Evolutionary conservation across 2,329 filamentous ascomycete genomes (phyloP).

Genomic region (Aspergillus ochraceoroseus): DNA sequence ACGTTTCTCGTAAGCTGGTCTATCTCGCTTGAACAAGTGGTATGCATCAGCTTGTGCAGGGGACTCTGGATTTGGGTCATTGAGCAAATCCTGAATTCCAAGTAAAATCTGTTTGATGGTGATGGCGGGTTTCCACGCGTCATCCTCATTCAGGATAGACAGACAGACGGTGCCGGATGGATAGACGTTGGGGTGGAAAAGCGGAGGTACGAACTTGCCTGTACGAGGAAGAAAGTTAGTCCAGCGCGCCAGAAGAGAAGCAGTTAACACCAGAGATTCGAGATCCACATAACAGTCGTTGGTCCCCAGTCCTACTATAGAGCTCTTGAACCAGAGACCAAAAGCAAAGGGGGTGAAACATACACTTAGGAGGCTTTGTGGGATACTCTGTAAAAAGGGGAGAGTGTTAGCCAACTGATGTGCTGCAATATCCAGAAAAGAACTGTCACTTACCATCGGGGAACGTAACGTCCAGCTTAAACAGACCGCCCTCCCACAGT

Average conservation of each 20-base stretch:
- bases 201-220: slow-evolving; percentile 94
- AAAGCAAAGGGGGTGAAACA: slow-evolving; percentile 36
- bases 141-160: slow-evolving; percentile 95
- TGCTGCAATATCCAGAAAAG: not conserved
- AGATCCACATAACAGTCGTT: no score
- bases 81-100: slow-evolving; percentile 89
- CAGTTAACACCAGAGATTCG: no score
- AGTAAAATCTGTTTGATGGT: slow-evolving; percentile 97
- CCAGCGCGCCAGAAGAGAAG: not conserved
- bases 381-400: slow-evolving; percentile 68
- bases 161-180: slow-evolving; percentile 96
- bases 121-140: slow-evolving; percentile 97
- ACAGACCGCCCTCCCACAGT: slow-evolving; percentile 94
- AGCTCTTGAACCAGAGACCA: no score
- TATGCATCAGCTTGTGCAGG: slow-evolving; percentile 97
- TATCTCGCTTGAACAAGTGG: slow-evolving; percentile 91
- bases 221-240: slow-evolving; percentile 6
- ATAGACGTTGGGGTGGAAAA: slow-evolving; percentile 98
- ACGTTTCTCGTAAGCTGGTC: slow-evolving; percentile 78
- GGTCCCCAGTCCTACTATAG: no score
- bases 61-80: slow-evolving; percentile 95
- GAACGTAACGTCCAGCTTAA: slow-evolving; percentile 89
- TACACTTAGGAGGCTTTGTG: slow-evolving; percentile 98
- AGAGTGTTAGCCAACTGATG: slow-evolving; percentile 14
- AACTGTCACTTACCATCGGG: slow-evolving; percentile 68